Evolutionary conservation across 164 flowering plant species (phyloP).

Genomic region (Vitis amurensis): DNA sequence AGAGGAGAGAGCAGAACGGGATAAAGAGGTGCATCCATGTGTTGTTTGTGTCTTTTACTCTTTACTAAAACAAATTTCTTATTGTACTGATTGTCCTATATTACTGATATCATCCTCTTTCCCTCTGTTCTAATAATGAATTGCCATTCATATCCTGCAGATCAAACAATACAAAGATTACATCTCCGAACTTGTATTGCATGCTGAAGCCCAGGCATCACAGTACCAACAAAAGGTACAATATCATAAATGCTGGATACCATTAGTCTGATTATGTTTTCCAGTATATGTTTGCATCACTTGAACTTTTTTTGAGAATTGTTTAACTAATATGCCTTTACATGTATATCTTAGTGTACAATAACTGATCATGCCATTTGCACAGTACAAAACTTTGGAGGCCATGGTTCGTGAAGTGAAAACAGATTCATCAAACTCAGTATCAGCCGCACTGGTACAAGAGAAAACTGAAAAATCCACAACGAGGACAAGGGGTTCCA

Average conservation of each 20-base stretch:
- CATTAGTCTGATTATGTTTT: too few species aligned
- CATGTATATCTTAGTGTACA: too few species aligned
- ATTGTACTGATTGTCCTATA: too few species aligned
- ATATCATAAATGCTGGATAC: neutral
- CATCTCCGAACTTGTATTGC: constrained; percentile 75
- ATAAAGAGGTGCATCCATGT: constrained; percentile 50
- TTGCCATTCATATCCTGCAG: constrained; percentile 29
- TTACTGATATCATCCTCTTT: neutral
- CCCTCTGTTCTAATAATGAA: neutral
- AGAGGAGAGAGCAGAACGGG: constrained; percentile 53
- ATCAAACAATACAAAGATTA: constrained; percentile 65
- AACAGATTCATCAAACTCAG: constrained; percentile 32
- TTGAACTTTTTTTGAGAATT: too few species aligned
- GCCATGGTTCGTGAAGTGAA: constrained; percentile 65
- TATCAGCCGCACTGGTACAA: constrained; percentile 21
- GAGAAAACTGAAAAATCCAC: constrained; percentile 57
- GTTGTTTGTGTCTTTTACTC: constrained; percentile 1
- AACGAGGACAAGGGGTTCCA: constrained; percentile 71
- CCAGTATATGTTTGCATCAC: too few species aligned
- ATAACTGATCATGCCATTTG: constrained; percentile 4
- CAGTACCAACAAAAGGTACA: constrained; percentile 83
- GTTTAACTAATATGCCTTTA: neutral
- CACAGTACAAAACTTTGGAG: constrained; percentile 79
- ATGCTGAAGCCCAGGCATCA: constrained; percentile 86
- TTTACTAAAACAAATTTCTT: too few species aligned